These are phyloP conservation scores for Aspergillus sclerotioniger DNA, from an alignment of 495 filamentous ascomycete genomes.

Conservation along the genomic window DNA sequence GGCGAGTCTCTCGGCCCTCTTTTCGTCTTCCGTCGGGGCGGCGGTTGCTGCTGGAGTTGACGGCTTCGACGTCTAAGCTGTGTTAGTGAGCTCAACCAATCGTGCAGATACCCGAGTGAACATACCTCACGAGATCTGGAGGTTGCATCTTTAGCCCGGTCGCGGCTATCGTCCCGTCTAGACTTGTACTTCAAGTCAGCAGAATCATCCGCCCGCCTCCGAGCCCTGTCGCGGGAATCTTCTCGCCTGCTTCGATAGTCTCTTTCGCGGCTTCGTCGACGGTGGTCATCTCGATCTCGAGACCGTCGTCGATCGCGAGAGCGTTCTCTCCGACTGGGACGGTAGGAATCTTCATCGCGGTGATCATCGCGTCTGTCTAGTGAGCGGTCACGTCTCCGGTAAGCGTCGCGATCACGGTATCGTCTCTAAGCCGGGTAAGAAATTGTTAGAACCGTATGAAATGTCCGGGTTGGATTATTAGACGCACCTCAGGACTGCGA, in stretches of 20 bases:
- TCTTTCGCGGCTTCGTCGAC: constrained; percentile 67
- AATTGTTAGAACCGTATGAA: constrained; percentile 26
- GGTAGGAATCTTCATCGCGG: constrained; percentile 67
- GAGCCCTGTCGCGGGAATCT: constrained; percentile 70
- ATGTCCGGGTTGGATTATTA: background rate
- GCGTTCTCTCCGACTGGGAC: constrained; percentile 58
- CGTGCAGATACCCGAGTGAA: too few relatives aligned
- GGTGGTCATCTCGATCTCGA: constrained; percentile 57
- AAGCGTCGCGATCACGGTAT: constrained; percentile 59
- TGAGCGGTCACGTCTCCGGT: constrained; percentile 71
- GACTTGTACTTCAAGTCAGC: constrained; percentile 69
- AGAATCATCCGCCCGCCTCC: constrained; percentile 71
- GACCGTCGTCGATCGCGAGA: constrained; percentile 64
- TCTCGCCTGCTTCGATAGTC: constrained; percentile 76
- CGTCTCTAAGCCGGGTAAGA: constrained; percentile 46
- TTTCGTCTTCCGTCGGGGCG: constrained; percentile 71
- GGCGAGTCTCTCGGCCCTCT: constrained; percentile 78
- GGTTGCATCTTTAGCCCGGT: constrained; percentile 47
- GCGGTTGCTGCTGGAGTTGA: constrained; percentile 51
- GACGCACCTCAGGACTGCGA: constrained; percentile 70
- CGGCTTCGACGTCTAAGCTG: constrained; percentile 38
- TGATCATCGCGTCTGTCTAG: constrained; percentile 65
- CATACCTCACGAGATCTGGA: constrained; percentile 57
- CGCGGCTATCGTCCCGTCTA: constrained; percentile 65
- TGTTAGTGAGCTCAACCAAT: constrained; percentile 4